Evolutionary conservation across 2,329 filamentous ascomycete genomes (phyloP).

Genomic region (Colletotrichum echinochloae): DNA sequence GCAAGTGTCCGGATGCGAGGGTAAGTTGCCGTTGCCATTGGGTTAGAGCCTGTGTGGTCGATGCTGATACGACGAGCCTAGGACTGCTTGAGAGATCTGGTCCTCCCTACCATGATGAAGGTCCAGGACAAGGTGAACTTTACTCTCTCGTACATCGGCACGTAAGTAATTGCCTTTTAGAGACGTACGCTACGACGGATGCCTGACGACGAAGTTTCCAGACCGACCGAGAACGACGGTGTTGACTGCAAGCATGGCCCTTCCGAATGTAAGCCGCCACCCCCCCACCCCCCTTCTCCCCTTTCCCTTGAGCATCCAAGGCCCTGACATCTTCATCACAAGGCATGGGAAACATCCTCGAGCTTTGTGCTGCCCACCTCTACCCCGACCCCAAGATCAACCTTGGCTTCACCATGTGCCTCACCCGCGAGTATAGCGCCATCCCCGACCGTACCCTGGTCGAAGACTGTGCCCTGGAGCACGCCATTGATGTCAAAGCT

Average conservation of each 20-base stretch:
- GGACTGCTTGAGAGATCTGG: conserved; percentile 83
- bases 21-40: conserved; percentile 49
- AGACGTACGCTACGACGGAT: neutral
- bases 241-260: conserved; percentile 92
- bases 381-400: conserved; percentile 89
- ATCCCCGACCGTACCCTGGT: conserved; percentile 86
- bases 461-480: conserved; percentile 89
- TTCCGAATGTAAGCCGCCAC: conserved; percentile 70
- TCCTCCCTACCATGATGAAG: conserved; percentile 88
- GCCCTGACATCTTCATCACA: neutral
- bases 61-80: conserved; percentile 43
- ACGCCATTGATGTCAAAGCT: conserved; percentile 84
- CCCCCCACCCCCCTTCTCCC: neutral
- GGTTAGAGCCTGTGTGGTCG: neutral
- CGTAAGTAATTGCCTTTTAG: conserved; percentile 57
- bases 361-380: conserved; percentile 87
- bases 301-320: neutral
- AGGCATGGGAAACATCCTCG: conserved; percentile 90
- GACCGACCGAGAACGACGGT: conserved; percentile 80
- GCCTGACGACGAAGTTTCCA: conserved; percentile 49
- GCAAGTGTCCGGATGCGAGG: conserved; percentile 92
- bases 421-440: conserved; percentile 78
- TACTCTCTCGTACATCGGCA: conserved; percentile 89
- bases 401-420: conserved; percentile 93
- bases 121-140: conserved; percentile 90